phyloP scores from a whole-genome alignment of 2,329 filamentous ascomycete species.

The Ascocoryne sarcoides region DNA sequence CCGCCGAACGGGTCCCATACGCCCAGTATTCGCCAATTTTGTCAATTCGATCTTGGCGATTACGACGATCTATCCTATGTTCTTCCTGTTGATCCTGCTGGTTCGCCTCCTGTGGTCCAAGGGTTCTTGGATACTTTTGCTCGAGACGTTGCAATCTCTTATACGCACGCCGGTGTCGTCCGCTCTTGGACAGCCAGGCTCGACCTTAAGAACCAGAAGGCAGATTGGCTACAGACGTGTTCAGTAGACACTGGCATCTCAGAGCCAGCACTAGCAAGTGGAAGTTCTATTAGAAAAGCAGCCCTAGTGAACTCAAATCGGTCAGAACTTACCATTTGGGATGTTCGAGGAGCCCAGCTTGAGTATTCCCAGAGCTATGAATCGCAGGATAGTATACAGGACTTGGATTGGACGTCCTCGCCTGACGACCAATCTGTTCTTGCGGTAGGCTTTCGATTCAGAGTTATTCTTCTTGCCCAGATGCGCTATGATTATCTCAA shows the following conservation, averaged over 20 bases:
- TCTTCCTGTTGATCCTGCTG: slow-evolving; percentile 79
- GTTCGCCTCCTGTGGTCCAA: slow-evolving; percentile 59
- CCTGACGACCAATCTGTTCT: slow-evolving; percentile 82
- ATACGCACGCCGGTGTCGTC: slow-evolving; percentile 64
- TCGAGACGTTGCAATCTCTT: slow-evolving; percentile 77
- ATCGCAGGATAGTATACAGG: slow-evolving; percentile 65
- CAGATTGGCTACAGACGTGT: slow-evolving; percentile 78
- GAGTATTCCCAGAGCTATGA: slow-evolving; percentile 74
- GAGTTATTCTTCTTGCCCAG: slow-evolving; percentile 73
- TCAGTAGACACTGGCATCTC: slow-evolving; percentile 69
- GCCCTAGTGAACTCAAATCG: slow-evolving; percentile 68
- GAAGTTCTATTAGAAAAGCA: slow-evolving; percentile 78
- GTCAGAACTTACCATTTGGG: slow-evolving; percentile 82
- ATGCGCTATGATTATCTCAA: slow-evolving; percentile 89
- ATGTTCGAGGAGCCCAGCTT: slow-evolving; percentile 69
- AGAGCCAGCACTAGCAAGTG: slow-evolving; percentile 70
- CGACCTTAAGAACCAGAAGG: slow-evolving; percentile 44
- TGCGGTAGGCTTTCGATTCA: slow-evolving; percentile 85
- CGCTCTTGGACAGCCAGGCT: slow-evolving; percentile 81
- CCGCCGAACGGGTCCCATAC: slow-evolving; percentile 18
- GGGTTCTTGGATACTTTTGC: slow-evolving; percentile 82
- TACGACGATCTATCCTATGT: slow-evolving; percentile 55
- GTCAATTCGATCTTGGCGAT: slow-evolving; percentile 57
- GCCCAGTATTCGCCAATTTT: slow-evolving; percentile 54
- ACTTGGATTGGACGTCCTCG: slow-evolving; percentile 90